Evolutionary conservation across 495 filamentous ascomycete species (phyloP).

Genomic region (Pyrenula massariospora): DNA sequence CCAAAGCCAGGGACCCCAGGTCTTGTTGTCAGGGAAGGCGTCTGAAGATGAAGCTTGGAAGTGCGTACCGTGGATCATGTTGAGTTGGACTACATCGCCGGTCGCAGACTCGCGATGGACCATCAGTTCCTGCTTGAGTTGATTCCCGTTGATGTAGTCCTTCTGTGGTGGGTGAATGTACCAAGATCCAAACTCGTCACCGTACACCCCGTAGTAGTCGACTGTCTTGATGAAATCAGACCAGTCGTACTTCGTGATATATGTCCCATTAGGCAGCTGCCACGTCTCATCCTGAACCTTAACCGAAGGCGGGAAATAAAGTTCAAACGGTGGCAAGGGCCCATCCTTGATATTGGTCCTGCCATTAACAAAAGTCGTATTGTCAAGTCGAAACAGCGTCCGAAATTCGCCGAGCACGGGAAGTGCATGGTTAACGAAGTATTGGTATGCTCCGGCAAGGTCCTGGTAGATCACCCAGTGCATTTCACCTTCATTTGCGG

Average conservation of each 20-base stretch:
- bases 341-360: conserved; percentile 21
- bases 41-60: conserved; percentile 20
- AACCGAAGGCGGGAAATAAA: conserved; percentile 15
- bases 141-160: conserved; percentile 29
- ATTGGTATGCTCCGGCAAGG: conserved; percentile 27
- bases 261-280: conserved; percentile 22
- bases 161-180: conserved; percentile 26
- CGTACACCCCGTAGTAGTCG: conserved; percentile 23
- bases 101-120: conserved; percentile 23
- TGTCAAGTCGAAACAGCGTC: conserved; percentile 25
- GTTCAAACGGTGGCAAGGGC: conserved; percentile 16
- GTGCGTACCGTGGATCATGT: conserved; percentile 34
- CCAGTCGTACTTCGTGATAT: conserved; percentile 32
- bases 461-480: conserved; percentile 27
- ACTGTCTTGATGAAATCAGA: conserved; percentile 15
- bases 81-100: conserved; percentile 26
- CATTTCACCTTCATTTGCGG: conserved; percentile 21
- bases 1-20: conserved; percentile 31
- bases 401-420: conserved; percentile 27
- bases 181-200: conserved; percentile 26
- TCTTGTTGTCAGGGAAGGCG: conserved; percentile 20
- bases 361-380: conserved; percentile 21
- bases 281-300: conserved; percentile 32
- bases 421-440: conserved; percentile 28
- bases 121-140: conserved; percentile 29